Base-by-base conservation (phyloP, 805 yeast genomes). In the Myxozyma mucilagina region DNA sequence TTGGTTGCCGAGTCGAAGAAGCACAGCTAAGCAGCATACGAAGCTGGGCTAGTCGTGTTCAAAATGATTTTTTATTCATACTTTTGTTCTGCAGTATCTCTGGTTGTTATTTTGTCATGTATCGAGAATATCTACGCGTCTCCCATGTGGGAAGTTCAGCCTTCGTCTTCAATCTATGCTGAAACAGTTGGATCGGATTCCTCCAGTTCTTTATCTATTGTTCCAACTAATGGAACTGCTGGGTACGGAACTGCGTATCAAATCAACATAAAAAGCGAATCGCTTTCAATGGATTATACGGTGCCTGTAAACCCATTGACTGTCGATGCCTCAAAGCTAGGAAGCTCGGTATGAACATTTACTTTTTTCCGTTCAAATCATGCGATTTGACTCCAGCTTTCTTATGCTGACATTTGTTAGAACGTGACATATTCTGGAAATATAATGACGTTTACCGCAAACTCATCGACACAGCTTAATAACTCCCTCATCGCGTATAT, bases 401-500 rank as follows among this genome's bases (percentile, higher is more conserved):
- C 41, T 38, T 38, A 36, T n/a, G 35, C 60, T 57, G 35, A 57
- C 49, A 11, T 10, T 18, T 7, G 11, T 18, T 48, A 57, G 65
- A 59, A 61, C 29, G 43, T 63, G n/a, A 56, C 57, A 5, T 61
- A 61, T 39, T 42, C 18, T 5, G 66, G 66, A 14, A n/a, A 29
- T 10, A 18, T 63, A 24, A 56, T 61, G n/a, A 39, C 45, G 9
- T 63, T 36, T 43, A 4, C 36, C n/a, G 62, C 62, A 13, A 61
- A 61, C 53, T 54, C 62, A 2, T 44, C 62, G 4, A 39, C 41
- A 10, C 31, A 47, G 34, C 44, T 63, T 20, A 48, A 60, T 43
- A 13, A 13, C 44, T 20, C 35, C n/a, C 47, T 58, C 14, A 61
- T 63, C 38, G 63, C 67, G 18, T 63, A 53, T 47, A 63, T 63